Conservation (phyloP, 768 basidiomycete species). For the Mycena epipterygia region DNA sequence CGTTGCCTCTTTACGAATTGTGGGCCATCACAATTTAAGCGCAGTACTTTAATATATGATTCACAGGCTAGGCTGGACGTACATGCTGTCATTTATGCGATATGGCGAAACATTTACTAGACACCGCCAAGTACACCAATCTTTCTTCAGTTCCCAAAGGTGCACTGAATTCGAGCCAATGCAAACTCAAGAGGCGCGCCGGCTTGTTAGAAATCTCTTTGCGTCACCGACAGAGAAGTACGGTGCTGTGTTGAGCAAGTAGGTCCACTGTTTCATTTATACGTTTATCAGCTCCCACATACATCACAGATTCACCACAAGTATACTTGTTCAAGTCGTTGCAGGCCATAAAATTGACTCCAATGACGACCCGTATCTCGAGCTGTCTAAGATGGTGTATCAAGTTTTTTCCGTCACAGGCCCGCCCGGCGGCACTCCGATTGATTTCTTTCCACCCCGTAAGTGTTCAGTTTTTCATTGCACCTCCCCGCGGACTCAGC, state of each 20-base stretch:
- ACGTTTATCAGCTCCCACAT: neutral
- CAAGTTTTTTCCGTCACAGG: slow-evolving; percentile 21
- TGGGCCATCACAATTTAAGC: slow-evolving; percentile 26
- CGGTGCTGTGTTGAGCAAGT: slow-evolving; percentile 16
- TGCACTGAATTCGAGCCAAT: slow-evolving; percentile 21
- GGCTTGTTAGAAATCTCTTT: slow-evolving; percentile 18
- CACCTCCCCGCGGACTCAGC: neutral
- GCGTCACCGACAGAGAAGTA: slow-evolving; percentile 8
- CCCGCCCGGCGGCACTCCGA: slow-evolving; percentile 30
- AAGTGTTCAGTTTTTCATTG: slow-evolving; percentile 12
- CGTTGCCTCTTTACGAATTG: slow-evolving; percentile 37
- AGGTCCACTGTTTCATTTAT: slow-evolving; percentile 1
- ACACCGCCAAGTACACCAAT: slow-evolving; percentile 35
- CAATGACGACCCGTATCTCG: slow-evolving; percentile 34
- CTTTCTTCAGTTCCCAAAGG: slow-evolving; percentile 19
- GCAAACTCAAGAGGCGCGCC: slow-evolving; percentile 24
- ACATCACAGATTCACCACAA: slow-evolving; percentile 32
- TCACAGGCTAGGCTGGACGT: slow-evolving; percentile 36
- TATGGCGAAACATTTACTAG: slow-evolving; percentile 36
- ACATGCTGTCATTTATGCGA: slow-evolving; percentile 28
- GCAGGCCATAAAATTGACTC: slow-evolving; percentile 36
- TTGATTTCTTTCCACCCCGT: slow-evolving; percentile 38
- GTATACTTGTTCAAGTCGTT: slow-evolving; percentile 25
- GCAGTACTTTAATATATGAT: neutral
- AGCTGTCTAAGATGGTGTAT: slow-evolving; percentile 18